These are phyloP conservation scores for Boletus rubescentipes DNA, from an alignment of 768 basidiomycete species.

Conservation along the genomic window DNA sequence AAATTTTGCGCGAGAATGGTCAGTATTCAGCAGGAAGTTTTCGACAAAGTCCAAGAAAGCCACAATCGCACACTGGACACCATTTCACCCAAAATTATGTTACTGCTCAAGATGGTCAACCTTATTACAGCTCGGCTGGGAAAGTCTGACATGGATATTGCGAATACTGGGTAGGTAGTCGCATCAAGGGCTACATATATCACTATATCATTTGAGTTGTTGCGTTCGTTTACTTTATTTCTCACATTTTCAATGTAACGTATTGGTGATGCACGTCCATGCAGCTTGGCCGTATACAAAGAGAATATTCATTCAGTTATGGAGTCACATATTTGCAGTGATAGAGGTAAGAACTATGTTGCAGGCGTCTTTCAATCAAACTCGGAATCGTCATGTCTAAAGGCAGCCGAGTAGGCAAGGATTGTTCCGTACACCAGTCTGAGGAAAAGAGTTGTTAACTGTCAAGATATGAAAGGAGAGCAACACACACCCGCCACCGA, in stretches of 20 bases:
- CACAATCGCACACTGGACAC: constrained; percentile 23
- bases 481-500: constrained; percentile 73
- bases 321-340: constrained; percentile 18
- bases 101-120: constrained; percentile 32
- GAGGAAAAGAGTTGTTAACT: not conserved
- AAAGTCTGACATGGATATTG: constrained; percentile 15
- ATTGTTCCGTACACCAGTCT: constrained; percentile 91
- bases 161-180: constrained; percentile 4
- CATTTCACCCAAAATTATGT: constrained; percentile 26
- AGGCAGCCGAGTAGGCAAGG: constrained; percentile 80
- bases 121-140: constrained; percentile 29
- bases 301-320: constrained; percentile 9
- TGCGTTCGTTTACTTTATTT: not conserved
- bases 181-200: not conserved
- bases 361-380: constrained; percentile 48
- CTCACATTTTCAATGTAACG: not conserved
- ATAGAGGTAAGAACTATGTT: not conserved
- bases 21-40: constrained; percentile 26
- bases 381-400: constrained; percentile 80
- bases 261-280: not conserved
- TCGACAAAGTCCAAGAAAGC: constrained; percentile 20
- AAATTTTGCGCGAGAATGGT: constrained; percentile 20
- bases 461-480: not conserved
- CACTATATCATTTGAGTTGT: not conserved
- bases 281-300: constrained; percentile 4